Conservation (phyloP, 108 stramenopile genomes). For the Conticribra guillardii region DNA sequence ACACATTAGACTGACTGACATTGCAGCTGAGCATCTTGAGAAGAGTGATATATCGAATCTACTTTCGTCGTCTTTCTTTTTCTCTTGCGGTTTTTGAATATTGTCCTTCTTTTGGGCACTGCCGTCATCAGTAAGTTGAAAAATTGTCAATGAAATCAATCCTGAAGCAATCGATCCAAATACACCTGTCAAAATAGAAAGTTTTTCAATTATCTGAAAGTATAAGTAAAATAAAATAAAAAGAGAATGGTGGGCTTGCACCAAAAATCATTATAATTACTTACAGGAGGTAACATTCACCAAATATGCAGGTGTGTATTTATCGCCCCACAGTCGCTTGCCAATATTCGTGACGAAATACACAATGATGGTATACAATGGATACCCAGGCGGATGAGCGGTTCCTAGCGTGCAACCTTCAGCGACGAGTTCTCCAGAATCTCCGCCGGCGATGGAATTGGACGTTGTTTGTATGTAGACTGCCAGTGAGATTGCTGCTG, state of each 20-base stretch:
- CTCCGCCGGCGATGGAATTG: slow-evolving; percentile 72
- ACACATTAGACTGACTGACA: slow-evolving; percentile 38
- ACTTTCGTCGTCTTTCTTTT: not conserved
- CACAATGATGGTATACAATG: slow-evolving; percentile 58
- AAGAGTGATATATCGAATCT: not conserved
- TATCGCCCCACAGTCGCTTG: not conserved
- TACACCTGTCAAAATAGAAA: too few species aligned
- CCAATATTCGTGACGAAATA: slow-evolving; percentile 32
- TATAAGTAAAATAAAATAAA: too few species aligned
- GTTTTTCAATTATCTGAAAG: too few species aligned
- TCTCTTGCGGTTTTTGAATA: not conserved
- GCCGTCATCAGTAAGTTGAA: slow-evolving; percentile 7
- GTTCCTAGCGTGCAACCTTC: slow-evolving; percentile 80
- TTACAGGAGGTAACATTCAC: slow-evolving; percentile 40
- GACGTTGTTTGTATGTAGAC: slow-evolving; percentile 52
- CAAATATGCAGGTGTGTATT: slow-evolving; percentile 19
- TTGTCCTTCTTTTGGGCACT: not conserved
- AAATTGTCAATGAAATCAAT: slow-evolving; percentile 25
- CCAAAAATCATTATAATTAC: too few species aligned
- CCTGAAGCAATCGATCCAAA: slow-evolving; percentile 45
- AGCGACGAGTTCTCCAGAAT: slow-evolving; percentile 74
- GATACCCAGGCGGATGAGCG: slow-evolving; percentile 87
- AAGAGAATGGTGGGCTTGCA: too few species aligned
- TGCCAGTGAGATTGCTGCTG: slow-evolving; percentile 32
- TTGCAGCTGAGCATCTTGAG: slow-evolving; percentile 18